A percentile compares a stretch with the other conserved stretches of the same genome.
phyloP scores from a whole-genome alignment of 805 yeast species.

The Monosporozyma unispora region DNA sequence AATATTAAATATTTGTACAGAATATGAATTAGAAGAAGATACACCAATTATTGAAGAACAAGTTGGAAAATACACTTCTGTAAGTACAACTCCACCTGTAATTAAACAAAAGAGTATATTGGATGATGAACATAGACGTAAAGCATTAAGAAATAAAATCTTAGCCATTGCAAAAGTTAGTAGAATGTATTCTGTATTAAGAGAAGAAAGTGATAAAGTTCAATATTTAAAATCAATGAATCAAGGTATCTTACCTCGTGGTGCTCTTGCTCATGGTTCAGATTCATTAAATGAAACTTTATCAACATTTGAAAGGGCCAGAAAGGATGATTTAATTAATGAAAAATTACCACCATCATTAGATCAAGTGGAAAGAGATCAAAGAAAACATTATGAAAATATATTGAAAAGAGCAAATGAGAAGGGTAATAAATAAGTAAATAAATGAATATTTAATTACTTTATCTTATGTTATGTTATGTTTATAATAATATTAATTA shows the following conservation, averaged over 20 bases:
- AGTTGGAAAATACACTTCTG: background rate
- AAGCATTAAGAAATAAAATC: slow-evolving; percentile 74
- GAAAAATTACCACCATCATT: slow-evolving; percentile 82
- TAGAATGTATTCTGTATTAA: slow-evolving; percentile 78
- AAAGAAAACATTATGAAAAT: slow-evolving; percentile 33
- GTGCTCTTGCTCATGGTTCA: slow-evolving; percentile 72
- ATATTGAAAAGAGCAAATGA: slow-evolving; percentile 5
- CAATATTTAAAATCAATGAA: slow-evolving; percentile 64
- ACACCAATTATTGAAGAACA: slow-evolving; percentile 40
- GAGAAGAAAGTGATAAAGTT: slow-evolving; percentile 83
- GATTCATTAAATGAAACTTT: slow-evolving; percentile 69
- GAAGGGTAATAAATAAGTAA: background rate
- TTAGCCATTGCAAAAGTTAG: slow-evolving; percentile 94
- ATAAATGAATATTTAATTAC: too few species aligned
- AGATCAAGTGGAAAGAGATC: slow-evolving; percentile 44
- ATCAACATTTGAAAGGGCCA: slow-evolving; percentile 72
- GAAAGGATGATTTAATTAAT: slow-evolving; percentile 66
- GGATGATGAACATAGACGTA: slow-evolving; percentile 30
- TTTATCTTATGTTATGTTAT: too few species aligned
- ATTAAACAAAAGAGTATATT: slow-evolving; percentile 9
- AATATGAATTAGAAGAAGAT: slow-evolving; percentile 82
- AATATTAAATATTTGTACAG: slow-evolving; percentile 86
- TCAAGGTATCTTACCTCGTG: slow-evolving; percentile 78
- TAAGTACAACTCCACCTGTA: background rate
- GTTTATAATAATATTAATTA: slow-evolving; percentile 2